These are phyloP conservation scores for Aquilaria yunnanensis DNA, from an alignment of 345 rosid genomes.

Conservation along the genomic window DNA sequence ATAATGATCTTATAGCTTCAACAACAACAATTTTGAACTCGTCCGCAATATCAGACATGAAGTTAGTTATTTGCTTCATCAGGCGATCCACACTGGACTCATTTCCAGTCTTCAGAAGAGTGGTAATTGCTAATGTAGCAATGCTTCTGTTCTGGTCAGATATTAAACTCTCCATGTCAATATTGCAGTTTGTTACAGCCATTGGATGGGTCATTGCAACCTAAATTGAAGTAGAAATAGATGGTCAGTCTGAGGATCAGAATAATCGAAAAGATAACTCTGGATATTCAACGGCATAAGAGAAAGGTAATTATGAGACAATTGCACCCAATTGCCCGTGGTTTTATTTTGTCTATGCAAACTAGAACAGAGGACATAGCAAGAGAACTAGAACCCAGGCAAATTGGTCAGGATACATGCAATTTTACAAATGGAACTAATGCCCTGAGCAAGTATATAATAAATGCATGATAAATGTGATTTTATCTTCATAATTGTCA, in stretches of 20 bases:
- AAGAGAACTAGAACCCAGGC: not conserved
- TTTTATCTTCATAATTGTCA: not conserved
- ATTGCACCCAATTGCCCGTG: not conserved
- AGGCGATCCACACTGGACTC: constrained; percentile 97
- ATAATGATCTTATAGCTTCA: constrained; percentile 95
- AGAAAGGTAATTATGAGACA: not conserved
- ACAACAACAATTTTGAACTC: constrained; percentile 99
- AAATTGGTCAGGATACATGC: not conserved
- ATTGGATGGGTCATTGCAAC: constrained; percentile 99
- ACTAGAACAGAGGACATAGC: not conserved
- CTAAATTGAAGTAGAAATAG: constrained; percentile 31
- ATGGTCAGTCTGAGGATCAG: not conserved
- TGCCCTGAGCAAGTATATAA: no score
- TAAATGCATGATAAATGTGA: no score
- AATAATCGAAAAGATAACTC: not conserved
- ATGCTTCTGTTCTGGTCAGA: constrained; percentile 98
- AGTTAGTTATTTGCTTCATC: constrained; percentile 98
- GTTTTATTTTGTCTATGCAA: not conserved
- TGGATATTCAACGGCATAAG: not conserved
- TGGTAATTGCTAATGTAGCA: constrained; percentile 98
- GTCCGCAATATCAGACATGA: constrained; percentile 98
- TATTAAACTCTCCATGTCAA: constrained; percentile 98
- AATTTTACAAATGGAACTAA: constrained; percentile 1
- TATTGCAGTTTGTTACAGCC: constrained; percentile 99
- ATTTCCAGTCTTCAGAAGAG: constrained; percentile 95